Evolutionary conservation across 495 filamentous ascomycete species (phyloP).

Genomic region (Aspergillus ellipticus): DNA sequence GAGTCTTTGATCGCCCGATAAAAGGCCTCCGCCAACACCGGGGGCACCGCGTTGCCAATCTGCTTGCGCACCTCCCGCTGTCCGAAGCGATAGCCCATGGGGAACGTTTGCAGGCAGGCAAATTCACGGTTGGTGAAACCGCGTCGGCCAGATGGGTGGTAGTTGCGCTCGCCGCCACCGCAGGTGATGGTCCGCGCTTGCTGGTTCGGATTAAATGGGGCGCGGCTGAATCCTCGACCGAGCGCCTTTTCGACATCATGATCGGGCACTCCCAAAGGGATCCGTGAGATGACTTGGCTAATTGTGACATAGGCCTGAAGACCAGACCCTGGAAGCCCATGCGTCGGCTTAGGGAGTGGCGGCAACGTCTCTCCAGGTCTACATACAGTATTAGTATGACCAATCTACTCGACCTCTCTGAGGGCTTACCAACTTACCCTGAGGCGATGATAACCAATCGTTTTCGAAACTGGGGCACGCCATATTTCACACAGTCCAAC

Average conservation of each 20-base stretch:
- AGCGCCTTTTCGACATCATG: constrained; percentile 41
- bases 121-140: constrained; percentile 69
- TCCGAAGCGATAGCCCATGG: constrained; percentile 57
- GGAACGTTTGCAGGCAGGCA: constrained; percentile 75
- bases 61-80: constrained; percentile 52
- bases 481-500: constrained; percentile 54
- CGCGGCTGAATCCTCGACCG: constrained; percentile 13
- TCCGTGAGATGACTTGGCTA: constrained; percentile 41
- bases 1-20: constrained; percentile 55
- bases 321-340: constrained; percentile 35
- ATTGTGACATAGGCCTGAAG: constrained; percentile 41
- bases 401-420: background rate
- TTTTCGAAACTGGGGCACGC: constrained; percentile 55
- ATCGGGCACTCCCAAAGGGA: constrained; percentile 35
- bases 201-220: constrained; percentile 43
- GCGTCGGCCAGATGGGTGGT: constrained; percentile 65
- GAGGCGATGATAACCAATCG: constrained; percentile 77
- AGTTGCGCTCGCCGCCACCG: constrained; percentile 60
- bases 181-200: constrained; percentile 65
- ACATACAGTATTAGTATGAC: constrained; percentile 12
- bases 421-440: constrained; percentile 46
- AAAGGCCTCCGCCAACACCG: constrained; percentile 55
- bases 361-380: constrained; percentile 76
- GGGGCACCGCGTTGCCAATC: constrained; percentile 86
- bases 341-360: constrained; percentile 62